Evolutionary conservation across 495 filamentous ascomycete genomes (phyloP), one percentile per base, ranked within the genome.

Genomic region (Lasiosphaeria ovina): DNA sequence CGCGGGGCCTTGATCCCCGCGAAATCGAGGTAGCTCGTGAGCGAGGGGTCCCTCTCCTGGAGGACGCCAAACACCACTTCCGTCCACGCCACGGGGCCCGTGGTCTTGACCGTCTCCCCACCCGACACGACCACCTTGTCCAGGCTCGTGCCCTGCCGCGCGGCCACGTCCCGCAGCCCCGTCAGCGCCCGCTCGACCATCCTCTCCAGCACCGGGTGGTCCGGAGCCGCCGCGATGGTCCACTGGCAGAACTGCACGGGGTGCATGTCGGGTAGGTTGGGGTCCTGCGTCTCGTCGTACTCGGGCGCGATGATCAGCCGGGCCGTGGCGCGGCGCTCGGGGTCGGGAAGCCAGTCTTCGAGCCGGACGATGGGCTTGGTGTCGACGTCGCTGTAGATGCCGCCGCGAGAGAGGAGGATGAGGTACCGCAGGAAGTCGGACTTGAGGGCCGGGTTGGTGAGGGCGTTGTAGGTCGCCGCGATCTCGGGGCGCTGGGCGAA

Each of bases 211-310:
- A 60, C 17, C 4, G 31, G 16, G 14, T 60, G 58, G 24, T 49
- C 12, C 12, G 58, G 58, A 40, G 58, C 50, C 10, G 58, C 58
- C n/a, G 58, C 58, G 36, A 60, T 54, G 0, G 58, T 60, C 58
- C 58, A 60, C 58, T 60, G 58, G 36, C 58, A 49, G 40, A 60
- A 60, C 40, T 60, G 58, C 36, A 60, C 58, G 0, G 50, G 36
- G 31, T 54, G 47, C 10, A 17, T 47, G 38, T 54, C 50, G 3
- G 40, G 24, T 3, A 51, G 58, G 8, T 54, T 16, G 10, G 36
- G 36, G 33, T 60, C 58, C 45, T 53, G n/a, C 0, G 50, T 24
- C n/a, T 54, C 50, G 51, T 54, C 58, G n/a, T 54, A 45, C 40
- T 60, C 58, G 33, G 54, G 8, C 10, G 50, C 58, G 33, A 60